A percentile compares a stretch with the other conserved stretches of the same genome.
Evolutionary conservation across 139 green algal species (phyloP).

Genomic region (Trebouxia sp.): DNA sequence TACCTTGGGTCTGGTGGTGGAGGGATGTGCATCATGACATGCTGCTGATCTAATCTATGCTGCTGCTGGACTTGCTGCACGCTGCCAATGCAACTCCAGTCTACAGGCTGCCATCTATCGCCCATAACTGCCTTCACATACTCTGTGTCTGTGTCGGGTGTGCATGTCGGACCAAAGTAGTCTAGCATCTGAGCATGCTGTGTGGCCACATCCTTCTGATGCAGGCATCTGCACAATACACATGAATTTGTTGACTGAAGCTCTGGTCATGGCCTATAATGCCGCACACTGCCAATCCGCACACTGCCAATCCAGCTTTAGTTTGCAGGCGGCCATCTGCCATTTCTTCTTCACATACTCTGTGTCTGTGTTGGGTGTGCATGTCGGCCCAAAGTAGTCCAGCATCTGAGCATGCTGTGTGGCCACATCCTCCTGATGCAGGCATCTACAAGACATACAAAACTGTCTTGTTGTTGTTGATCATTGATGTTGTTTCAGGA

Average conservation of each 20-base stretch:
- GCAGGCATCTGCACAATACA: slow-evolving; percentile 39
- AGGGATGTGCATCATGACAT: neutral
- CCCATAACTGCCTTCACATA: neutral
- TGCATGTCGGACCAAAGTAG: slow-evolving; percentile 46
- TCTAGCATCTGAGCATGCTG: slow-evolving; percentile 27
- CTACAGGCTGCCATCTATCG: slow-evolving; percentile 8
- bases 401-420: slow-evolving; percentile 23
- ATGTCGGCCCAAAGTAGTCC: slow-evolving; percentile 43
- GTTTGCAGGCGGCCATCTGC: slow-evolving; percentile 7
- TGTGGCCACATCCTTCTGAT: slow-evolving; percentile 31
- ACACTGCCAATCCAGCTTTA: neutral
- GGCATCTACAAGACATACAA: slow-evolving; percentile 29
- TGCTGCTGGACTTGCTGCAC: neutral
- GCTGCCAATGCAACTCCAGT: neutral
- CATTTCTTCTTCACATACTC: neutral
- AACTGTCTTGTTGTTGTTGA: neutral
- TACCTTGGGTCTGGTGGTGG: neutral
- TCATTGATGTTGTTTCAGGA: slow-evolving; percentile 17
- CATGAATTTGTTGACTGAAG: neutral
- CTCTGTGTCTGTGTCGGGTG: slow-evolving; percentile 35
- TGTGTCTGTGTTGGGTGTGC: slow-evolving; percentile 39
- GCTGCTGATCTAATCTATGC: neutral
- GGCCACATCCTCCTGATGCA: slow-evolving; percentile 39
- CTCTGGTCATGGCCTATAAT: neutral
- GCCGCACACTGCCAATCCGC: neutral